phyloP scores from a whole-genome alignment of 179 eudicot genomes.

The Actinidia arguta region DNA sequence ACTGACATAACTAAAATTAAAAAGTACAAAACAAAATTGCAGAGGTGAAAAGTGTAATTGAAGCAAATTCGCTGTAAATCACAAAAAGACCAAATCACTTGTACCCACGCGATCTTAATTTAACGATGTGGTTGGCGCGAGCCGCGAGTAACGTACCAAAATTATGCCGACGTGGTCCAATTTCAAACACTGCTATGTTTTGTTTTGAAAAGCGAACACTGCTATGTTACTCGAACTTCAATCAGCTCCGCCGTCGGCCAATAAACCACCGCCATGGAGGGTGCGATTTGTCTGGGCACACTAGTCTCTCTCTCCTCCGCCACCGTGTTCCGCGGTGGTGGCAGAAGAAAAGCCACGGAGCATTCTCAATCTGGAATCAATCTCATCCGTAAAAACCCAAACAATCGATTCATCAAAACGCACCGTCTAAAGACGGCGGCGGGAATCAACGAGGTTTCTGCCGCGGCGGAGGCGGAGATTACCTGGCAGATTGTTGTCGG shows the following conservation, averaged over 20 bases:
- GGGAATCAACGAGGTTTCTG: conserved; percentile 24
- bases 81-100: too few species aligned
- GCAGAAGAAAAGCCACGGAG: background rate
- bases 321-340: background rate
- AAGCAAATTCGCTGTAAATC: too few species aligned
- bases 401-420: background rate
- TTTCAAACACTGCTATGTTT: conserved; percentile 10
- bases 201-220: too few species aligned
- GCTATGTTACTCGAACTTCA: background rate
- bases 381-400: background rate
- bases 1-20: too few species aligned
- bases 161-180: background rate
- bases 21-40: too few species aligned
- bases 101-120: background rate
- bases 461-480: conserved; percentile 30
- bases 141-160: background rate
- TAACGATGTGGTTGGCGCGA: background rate
- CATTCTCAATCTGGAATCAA: conserved; percentile 7
- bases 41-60: too few species aligned
- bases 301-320: background rate
- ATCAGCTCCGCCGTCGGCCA: background rate
- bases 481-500: conserved; percentile 57
- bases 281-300: background rate
- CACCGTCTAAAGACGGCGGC: conserved; percentile 5
- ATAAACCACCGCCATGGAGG: background rate